phyloP scores from a whole-genome alignment of 2,329 filamentous ascomycete species.

The Elsinoe batatas region DNA sequence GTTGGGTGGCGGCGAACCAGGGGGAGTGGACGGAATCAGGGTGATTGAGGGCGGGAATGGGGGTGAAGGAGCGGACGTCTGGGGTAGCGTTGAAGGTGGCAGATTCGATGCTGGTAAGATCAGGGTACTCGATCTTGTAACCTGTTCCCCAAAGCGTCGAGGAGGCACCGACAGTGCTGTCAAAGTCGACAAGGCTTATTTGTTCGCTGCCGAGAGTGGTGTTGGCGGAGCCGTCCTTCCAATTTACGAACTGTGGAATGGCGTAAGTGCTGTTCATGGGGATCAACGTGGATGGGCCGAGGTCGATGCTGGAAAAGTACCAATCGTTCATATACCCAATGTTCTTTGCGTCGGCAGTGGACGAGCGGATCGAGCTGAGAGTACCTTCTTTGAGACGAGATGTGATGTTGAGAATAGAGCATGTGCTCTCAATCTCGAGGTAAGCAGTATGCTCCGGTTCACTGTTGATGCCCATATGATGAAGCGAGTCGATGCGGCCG shows the following conservation, averaged over 20 bases:
- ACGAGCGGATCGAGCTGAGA: not conserved
- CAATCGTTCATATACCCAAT: not conserved
- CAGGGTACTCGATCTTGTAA: too few species aligned
- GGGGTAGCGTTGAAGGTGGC: not conserved
- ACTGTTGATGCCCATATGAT: not conserved
- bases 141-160: too few species aligned
- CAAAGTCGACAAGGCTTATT: too few species aligned
- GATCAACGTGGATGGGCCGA: not conserved
- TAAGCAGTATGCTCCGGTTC: not conserved
- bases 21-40: not conserved
- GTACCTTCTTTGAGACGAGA: not conserved
- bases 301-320: not conserved
- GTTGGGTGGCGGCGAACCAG: not conserved
- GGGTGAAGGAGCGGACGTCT: not conserved
- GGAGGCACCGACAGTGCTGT: too few species aligned
- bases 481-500: not conserved
- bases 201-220: too few species aligned
- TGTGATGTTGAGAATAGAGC: not conserved
- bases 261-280: not conserved
- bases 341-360: not conserved
- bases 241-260: not conserved
- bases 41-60: not conserved
- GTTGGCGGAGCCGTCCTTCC: too few species aligned
- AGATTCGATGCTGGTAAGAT: too few species aligned
- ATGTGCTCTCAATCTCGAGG: not conserved